phyloP scores from a whole-genome alignment of 495 filamentous ascomycete species.

The Extremus antarcticus region DNA sequence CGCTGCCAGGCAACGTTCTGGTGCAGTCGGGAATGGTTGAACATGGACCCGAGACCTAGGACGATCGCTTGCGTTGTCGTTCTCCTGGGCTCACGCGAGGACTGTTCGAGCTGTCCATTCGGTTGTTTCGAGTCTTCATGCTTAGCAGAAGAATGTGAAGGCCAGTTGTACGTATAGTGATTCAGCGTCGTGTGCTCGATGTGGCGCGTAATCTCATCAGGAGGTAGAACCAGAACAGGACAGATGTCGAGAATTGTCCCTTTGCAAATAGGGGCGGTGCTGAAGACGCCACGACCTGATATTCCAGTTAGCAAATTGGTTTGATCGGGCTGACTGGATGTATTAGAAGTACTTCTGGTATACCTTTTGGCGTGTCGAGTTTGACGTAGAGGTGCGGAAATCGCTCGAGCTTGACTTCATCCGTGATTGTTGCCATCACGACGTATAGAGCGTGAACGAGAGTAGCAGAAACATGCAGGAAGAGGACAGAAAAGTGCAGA shows the following conservation, averaged over 20 bases:
- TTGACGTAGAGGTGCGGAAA: conserved; percentile 16
- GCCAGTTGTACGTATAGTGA: conserved; percentile 49
- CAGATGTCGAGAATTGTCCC: conserved; percentile 41
- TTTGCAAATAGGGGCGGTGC: conserved; percentile 33
- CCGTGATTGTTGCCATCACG: background rate
- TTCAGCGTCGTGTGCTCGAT: conserved; percentile 39
- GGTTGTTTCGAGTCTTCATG: too few species aligned
- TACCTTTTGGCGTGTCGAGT: conserved; percentile 26
- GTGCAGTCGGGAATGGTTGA: conserved; percentile 41
- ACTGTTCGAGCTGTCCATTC: too few species aligned
- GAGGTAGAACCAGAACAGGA: conserved; percentile 41
- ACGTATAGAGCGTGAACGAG: too few species aligned
- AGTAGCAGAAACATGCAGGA: background rate
- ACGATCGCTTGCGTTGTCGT: conserved; percentile 39
- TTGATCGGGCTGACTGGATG: too few species aligned
- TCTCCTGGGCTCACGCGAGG: too few species aligned
- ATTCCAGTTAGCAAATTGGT: conserved; percentile 8
- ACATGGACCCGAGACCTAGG: conserved; percentile 46
- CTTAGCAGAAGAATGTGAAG: too few species aligned
- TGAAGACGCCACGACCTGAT: conserved; percentile 44
- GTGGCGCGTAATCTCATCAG: conserved; percentile 37
- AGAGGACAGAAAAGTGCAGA: too few species aligned
- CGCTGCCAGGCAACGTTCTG: conserved; percentile 47
- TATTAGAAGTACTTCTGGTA: background rate
- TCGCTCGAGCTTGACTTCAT: background rate